Conservation (phyloP, 208 protist genomes). For the Acanthamoeba castellanii region DNA sequence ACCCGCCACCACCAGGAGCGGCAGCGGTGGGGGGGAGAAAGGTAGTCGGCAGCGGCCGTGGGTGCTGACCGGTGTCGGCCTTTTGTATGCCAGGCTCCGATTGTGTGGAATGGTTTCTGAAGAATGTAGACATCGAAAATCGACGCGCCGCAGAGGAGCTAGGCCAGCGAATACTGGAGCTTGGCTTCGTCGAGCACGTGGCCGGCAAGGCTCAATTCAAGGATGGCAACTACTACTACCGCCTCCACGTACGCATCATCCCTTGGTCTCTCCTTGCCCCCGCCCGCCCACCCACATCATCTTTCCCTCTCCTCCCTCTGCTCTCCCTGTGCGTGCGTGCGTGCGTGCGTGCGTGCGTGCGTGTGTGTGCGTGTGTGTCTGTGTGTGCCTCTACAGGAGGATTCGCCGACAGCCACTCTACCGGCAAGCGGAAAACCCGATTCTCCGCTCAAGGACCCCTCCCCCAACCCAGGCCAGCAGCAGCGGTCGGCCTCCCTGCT, state of each 20-base stretch:
- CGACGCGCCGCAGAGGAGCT: slow-evolving; percentile 53
- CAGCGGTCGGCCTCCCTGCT: not conserved
- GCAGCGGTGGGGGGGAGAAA: too few relatives aligned
- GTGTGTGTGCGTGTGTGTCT: too few relatives aligned
- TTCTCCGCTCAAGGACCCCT: not conserved
- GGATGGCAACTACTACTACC: slow-evolving; percentile 58
- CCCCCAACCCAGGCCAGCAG: not conserved
- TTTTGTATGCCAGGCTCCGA: slow-evolving; percentile 12
- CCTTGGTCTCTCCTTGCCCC: not conserved
- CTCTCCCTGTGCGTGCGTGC: too few relatives aligned
- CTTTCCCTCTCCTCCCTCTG: too few relatives aligned
- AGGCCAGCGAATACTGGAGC: not conserved
- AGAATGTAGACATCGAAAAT: not conserved
- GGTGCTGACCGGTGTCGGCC: not conserved
- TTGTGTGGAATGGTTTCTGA: slow-evolving; percentile 44
- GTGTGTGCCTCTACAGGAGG: not conserved
- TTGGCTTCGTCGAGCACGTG: slow-evolving; percentile 14
- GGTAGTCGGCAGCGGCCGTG: not conserved
- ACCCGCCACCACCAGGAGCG: too few relatives aligned
- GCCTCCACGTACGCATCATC: not conserved
- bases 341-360: too few relatives aligned
- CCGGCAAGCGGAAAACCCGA: not conserved
- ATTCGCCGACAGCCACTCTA: not conserved
- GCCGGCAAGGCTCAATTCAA: slow-evolving; percentile 56
- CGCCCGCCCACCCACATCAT: not conserved